Base-by-base conservation (phyloP, 2,329 filamentous ascomycete species). In the Alternaria hordeiaustralica region DNA sequence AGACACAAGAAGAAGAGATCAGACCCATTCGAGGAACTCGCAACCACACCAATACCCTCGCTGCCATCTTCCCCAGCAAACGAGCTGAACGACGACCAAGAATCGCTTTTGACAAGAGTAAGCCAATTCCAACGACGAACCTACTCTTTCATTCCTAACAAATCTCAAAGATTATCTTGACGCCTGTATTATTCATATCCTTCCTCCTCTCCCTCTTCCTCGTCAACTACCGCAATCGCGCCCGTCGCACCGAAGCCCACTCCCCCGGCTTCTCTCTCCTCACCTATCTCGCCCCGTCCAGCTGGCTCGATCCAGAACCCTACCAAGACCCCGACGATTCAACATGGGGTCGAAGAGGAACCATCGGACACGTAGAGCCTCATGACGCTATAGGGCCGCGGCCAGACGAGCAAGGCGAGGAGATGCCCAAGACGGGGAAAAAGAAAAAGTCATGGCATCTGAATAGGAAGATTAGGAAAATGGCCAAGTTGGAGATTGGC, bases 121-220 rank as follows among this genome's bases (percentile, higher is more conserved):
- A 21, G 71, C 44, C 21, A 13, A 30, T 21, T 15, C 5, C 33
- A 21, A 36, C 15, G 10, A 9, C 13, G 13, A 25, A n/a, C 13
- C 7, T 36, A 12, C 4, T 15, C 2, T 12, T 36, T 26, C 5
- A 2, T 41, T n/a, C 11, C 33, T 56, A 23, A 61, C 28, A 23
- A 9, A 28, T 4, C 9, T 13, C 33, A 60, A 55, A 80, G 80
- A 71, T 82, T 63, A 64, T 92, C 69, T 83, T 90, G 79, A 90
- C 88, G 0, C 89, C 90, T 8, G 69, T 92, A 65, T 84, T 88
- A 67, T 87, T 91, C 75, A 81, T 88, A 55, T 86, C 88, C 21
- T 91, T 92, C 79, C 76, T 92, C 45, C 49, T 91, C 67, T 91
- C 89, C 2, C 85, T 92, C 49, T 84, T 85, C 74, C 78, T 90